A percentile compares a stretch with the other conserved stretches of the same genome.
Conservation (phyloP, 2,329 filamentous ascomycete species). For the Ophiobolus disseminans region DNA sequence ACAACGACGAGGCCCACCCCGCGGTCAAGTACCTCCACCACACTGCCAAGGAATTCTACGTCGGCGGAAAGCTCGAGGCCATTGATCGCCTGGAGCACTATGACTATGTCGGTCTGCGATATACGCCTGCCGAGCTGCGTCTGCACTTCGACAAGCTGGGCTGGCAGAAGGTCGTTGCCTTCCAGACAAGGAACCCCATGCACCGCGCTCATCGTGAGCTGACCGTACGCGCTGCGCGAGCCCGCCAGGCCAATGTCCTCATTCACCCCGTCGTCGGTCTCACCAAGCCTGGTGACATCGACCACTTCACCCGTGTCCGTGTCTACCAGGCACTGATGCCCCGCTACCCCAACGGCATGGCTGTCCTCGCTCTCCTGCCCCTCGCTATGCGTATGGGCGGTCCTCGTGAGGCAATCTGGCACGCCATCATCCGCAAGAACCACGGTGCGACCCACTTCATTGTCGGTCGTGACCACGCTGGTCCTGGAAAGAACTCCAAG, state of each 20-base stretch:
- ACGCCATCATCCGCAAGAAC: slow-evolving; percentile 99
- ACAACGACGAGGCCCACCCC: slow-evolving; percentile 81
- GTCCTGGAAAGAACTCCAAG: slow-evolving; percentile 97
- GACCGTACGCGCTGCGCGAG: slow-evolving; percentile 94
- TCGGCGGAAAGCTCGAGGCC: slow-evolving; percentile 95
- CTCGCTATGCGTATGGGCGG: slow-evolving; percentile 99
- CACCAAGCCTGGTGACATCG: slow-evolving; percentile 98
- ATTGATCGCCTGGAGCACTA: slow-evolving; percentile 97
- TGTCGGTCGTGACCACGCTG: slow-evolving; percentile 96
- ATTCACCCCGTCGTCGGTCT: slow-evolving; percentile 98
- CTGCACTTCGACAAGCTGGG: slow-evolving; percentile 99
- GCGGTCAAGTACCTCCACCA: slow-evolving; percentile 89
- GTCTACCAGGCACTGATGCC: slow-evolving; percentile 97
- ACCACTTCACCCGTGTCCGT: slow-evolving; percentile 98
- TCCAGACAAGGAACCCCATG: slow-evolving; percentile 98
- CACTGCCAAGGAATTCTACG: slow-evolving; percentile 83
- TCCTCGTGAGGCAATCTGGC: slow-evolving; percentile 98
- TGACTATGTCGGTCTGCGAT: slow-evolving; percentile 96
- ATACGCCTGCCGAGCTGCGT: slow-evolving; percentile 91
- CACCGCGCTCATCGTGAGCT: slow-evolving; percentile 97
- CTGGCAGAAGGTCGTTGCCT: slow-evolving; percentile 96
- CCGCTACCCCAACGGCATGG: slow-evolving; percentile 99
- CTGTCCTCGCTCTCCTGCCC: slow-evolving; percentile 90
- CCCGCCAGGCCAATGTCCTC: slow-evolving; percentile 96
- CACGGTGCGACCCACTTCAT: slow-evolving; percentile 99